Evolutionary conservation across 148 eudicot genomes (phyloP).

Genomic region (Spergularia marina): DNA sequence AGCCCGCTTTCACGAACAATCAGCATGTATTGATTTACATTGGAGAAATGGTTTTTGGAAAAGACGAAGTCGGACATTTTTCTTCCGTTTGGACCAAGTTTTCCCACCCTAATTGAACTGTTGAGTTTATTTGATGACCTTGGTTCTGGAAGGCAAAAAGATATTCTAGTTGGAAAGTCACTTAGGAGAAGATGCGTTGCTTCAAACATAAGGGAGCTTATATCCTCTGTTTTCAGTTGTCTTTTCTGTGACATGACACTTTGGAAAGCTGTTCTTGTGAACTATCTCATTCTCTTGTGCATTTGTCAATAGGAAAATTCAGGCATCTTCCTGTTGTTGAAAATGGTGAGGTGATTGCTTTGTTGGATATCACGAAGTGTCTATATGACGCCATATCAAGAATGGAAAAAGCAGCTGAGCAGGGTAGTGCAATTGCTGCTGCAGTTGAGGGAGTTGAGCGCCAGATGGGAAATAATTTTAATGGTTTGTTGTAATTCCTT

Average conservation of each 20-base stretch:
- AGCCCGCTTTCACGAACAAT: background rate
- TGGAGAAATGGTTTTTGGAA: background rate
- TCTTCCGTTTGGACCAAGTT: background rate
- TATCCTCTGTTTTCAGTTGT: background rate
- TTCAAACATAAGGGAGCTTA: background rate
- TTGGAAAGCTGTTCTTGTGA: background rate
- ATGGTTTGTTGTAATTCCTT: constrained; percentile 45
- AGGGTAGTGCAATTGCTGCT: constrained; percentile 97
- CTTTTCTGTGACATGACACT: background rate
- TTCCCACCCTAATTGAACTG: background rate
- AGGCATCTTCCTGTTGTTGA: constrained; percentile 98
- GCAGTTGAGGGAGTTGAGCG: constrained; percentile 98
- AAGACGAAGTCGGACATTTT: background rate
- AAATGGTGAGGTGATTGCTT: constrained; percentile 94
- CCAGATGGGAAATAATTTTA: constrained; percentile 76
- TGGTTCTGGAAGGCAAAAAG: background rate
- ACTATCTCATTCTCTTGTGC: background rate
- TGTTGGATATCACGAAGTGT: constrained; percentile 94
- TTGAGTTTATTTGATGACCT: background rate
- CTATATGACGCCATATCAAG: constrained; percentile 96
- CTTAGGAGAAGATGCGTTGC: background rate
- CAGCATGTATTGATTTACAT: background rate
- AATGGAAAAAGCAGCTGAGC: constrained; percentile 98
- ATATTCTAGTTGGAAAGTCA: background rate
- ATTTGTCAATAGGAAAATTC: constrained; percentile 63